Evolutionary conservation across 83 land plant genomes (phyloP).

Genomic region (Thuja plicata): DNA sequence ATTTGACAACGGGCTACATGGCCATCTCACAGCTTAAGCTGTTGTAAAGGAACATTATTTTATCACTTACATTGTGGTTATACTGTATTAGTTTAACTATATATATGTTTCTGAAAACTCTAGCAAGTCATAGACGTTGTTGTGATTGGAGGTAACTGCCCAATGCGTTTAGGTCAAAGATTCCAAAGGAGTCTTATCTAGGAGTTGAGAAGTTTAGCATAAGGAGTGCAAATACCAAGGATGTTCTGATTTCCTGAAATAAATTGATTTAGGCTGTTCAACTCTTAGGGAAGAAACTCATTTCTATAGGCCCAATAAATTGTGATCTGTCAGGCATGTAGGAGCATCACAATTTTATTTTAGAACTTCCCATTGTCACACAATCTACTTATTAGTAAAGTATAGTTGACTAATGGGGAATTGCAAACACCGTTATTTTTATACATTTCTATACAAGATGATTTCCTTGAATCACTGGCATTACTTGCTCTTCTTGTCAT

Average conservation of each 20-base stretch:
- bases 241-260: neutral
- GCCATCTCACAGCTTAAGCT: neutral
- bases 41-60: neutral
- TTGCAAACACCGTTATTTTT: neutral
- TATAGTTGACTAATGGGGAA: neutral
- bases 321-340: neutral
- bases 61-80: neutral
- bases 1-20: neutral
- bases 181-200: neutral
- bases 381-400: neutral
- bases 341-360: neutral
- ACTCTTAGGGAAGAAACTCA: neutral
- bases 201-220: neutral
- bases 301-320: neutral
- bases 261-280: neutral
- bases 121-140: neutral
- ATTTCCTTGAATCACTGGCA: neutral
- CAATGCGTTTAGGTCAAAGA: neutral
- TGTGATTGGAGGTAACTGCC: neutral
- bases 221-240: constrained; percentile 2
- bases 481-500: neutral
- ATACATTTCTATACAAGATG: neutral
- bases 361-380: neutral
- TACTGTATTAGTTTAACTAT: neutral
- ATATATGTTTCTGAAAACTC: neutral